These are phyloP conservation scores for Fraxinus velutina DNA, from an alignment of 305 asterid genomes.

Conservation along the genomic window DNA sequence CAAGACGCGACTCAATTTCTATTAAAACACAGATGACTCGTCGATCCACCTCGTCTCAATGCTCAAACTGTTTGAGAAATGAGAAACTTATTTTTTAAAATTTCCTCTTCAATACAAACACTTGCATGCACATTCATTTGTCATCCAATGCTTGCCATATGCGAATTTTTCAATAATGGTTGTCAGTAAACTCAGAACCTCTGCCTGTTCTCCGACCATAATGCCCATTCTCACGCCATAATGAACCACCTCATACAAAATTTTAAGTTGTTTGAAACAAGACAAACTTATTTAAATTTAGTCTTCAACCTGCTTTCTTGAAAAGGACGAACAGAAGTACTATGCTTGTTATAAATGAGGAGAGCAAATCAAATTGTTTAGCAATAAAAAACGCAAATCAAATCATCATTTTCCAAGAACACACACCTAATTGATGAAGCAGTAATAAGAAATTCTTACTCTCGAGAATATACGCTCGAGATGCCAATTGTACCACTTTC, in stretches of 20 bases:
- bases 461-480: conserved; percentile 77
- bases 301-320: background rate
- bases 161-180: background rate
- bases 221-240: background rate
- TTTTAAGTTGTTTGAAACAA: background rate
- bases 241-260: background rate
- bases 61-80: background rate
- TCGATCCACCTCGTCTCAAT: background rate
- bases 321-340: background rate
- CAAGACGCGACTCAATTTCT: background rate
- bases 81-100: background rate
- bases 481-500: conserved; percentile 78
- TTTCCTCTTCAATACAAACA: background rate
- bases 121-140: background rate
- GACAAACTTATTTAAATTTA: background rate
- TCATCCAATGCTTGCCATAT: background rate
- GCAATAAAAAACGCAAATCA: background rate
- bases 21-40: background rate
- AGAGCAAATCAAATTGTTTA: background rate
- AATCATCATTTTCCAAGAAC: background rate
- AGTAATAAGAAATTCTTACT: conserved; percentile 41
- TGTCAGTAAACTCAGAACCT: background rate
- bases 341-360: background rate
- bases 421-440: background rate
- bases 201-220: background rate